Conservation (phyloP, 495 filamentous ascomycete species). For the Antarctomyces pellizariae region DNA sequence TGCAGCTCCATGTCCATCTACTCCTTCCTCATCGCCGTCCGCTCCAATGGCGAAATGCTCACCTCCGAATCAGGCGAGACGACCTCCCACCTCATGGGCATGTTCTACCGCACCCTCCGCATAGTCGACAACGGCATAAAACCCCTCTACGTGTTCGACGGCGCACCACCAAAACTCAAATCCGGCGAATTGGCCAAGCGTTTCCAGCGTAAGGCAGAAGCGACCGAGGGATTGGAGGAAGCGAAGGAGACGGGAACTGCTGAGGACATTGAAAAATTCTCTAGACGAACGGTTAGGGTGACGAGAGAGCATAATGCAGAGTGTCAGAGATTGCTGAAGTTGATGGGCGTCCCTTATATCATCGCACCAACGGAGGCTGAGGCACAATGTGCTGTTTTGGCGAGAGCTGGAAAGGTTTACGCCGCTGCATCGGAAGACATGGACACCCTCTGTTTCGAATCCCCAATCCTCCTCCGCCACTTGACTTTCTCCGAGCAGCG, state of each 20-base stretch:
- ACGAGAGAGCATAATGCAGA: constrained; percentile 90
- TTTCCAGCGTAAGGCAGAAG: constrained; percentile 73
- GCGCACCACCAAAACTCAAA: constrained; percentile 88
- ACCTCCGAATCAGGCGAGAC: constrained; percentile 87
- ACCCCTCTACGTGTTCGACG: constrained; percentile 93
- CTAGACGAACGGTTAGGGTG: constrained; percentile 80
- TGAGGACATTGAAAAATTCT: constrained; percentile 95
- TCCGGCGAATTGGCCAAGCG: constrained; percentile 89
- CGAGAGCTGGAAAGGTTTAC: constrained; percentile 83
- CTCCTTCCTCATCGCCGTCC: constrained; percentile 91
- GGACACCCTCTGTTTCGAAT: constrained; percentile 91
- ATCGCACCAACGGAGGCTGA: constrained; percentile 92
- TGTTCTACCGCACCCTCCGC: constrained; percentile 96
- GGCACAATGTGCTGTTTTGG: constrained; percentile 83
- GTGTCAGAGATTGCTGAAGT: constrained; percentile 66
- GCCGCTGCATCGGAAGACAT: constrained; percentile 95
- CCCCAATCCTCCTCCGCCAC: constrained; percentile 76
- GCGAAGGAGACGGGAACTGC: constrained; percentile 94
- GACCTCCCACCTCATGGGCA: constrained; percentile 93
- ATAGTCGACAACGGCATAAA: constrained; percentile 99
- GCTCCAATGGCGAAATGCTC: constrained; percentile 86
- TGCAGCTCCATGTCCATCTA: constrained; percentile 93
- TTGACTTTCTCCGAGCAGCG: constrained; percentile 91
- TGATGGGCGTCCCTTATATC: constrained; percentile 94
- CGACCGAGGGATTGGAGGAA: constrained; percentile 68